Evolutionary conservation across 768 basidiomycete genomes (phyloP).

Genomic region (Ramaria rubella): DNA sequence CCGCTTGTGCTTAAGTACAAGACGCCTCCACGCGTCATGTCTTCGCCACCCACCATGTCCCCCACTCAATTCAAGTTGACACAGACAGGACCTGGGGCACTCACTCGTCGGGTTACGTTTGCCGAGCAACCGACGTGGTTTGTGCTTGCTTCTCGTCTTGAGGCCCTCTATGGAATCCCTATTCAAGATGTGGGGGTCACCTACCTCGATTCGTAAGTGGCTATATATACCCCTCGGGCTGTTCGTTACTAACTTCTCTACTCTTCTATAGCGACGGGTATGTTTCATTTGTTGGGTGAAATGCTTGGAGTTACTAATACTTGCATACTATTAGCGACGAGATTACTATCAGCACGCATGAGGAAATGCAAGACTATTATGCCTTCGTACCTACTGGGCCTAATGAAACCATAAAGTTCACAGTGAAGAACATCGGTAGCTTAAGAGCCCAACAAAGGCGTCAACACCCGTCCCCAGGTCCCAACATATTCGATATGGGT

Average conservation of each 20-base stretch:
- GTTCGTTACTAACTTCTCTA: neutral
- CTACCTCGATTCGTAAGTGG: slow-evolving; percentile 47
- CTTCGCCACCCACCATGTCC: slow-evolving; percentile 32
- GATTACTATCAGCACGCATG: slow-evolving; percentile 69
- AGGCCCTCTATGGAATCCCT: slow-evolving; percentile 50
- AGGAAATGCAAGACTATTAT: slow-evolving; percentile 74
- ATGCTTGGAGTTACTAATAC: neutral
- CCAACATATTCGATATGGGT: neutral
- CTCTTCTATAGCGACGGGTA: neutral
- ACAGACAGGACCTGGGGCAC: slow-evolving; percentile 36
- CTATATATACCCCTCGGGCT: neutral
- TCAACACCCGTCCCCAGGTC: neutral
- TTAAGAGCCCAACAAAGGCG: slow-evolving; percentile 18
- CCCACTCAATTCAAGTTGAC: slow-evolving; percentile 60
- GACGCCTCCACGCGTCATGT: neutral
- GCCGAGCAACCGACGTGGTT: slow-evolving; percentile 46
- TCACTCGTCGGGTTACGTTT: slow-evolving; percentile 58
- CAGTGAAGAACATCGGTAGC: slow-evolving; percentile 49
- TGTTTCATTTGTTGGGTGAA: neutral
- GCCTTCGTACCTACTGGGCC: slow-evolving; percentile 22
- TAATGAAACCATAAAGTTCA: slow-evolving; percentile 46
- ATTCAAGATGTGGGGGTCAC: slow-evolving; percentile 54
- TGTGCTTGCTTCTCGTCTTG: slow-evolving; percentile 49
- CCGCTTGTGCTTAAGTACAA: neutral
- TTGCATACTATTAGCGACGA: slow-evolving; percentile 54